Evolutionary conservation across 2,329 filamentous ascomycete species (phyloP), one percentile per base, ranked within the genome.

Genomic region (Calonectria fujianensis): DNA sequence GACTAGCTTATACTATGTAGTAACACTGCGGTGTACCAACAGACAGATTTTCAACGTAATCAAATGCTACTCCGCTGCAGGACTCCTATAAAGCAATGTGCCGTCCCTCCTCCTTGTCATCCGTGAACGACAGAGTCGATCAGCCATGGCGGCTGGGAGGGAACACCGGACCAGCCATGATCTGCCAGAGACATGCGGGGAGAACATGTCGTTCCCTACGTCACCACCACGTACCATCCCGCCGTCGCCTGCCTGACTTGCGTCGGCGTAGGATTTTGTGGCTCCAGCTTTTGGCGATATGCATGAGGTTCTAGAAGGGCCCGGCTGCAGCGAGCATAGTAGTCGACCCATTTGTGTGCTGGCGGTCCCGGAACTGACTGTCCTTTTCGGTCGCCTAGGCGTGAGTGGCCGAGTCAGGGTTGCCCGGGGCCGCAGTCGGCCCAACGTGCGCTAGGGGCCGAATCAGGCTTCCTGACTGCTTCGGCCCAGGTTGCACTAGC

Each of bases 241-340:
- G 41, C 41, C n/a, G 41, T 8, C 7, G 41, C 41, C 57, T 27
- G 24, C 57, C 37, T 41, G 39, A n/a, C 57, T 18, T 41, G 35
- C 57, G n/a, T n/a, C 39, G 9, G 32, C 10, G 32, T 35, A 29
- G 13, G n/a, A 41, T 37, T 39, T 37, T 39, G 14, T 41, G n/a
- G 57, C 57, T 18, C 35, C 41, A 61, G 57, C 57, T 41, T 41
- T 41, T 37, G 35, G 20, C n/a, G 13, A 9, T 29, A 16, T 41
- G 57, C 57, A 41, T 41, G 57, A 29, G 57, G 57, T 61, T 61
- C 57, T 61, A 61, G 57, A 61, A 61, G 57, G 57, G 57, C 35
- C 57, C 57, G 35, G n/a, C 57, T 41, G 57, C 57, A 61, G 57
- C 35, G 13, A 39, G 7, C 20, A n/a, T 20, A 41, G 14, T 32